Base-by-base conservation (phyloP, 805 yeast genomes). In the Cyberlindnera saturnus region DNA sequence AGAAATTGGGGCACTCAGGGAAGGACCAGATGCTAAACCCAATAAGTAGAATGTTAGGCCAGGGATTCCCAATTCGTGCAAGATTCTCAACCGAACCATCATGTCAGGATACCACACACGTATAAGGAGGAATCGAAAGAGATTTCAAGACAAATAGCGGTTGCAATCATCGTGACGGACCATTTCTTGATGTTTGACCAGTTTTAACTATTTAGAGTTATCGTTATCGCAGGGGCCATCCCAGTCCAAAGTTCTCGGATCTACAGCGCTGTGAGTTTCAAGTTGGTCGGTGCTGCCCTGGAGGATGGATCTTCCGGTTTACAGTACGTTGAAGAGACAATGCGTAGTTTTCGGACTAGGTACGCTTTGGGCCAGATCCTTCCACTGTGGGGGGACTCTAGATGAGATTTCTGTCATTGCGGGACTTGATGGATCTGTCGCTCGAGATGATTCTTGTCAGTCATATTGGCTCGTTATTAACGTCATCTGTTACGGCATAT, bases 81-180 rank as follows among this genome's bases (percentile, higher is more conserved):
- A 75, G 11, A 74, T 70, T 69, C n/a, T 65, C 59, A 82, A 74
- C 45, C 66, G 58, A 1, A 43, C 44, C 53, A 65, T 61, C 55
- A 84, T 60, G 46, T 77, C 81, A 3, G 77, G 74, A 82, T 73
- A 45, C 89, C 84, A 44, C 77, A 71, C 20, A 82, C 85, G 53
- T 70, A 85, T 42, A 84, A 66, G 0, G 91, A 84, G 0, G 90
- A 81, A 19, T 91, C 91, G 58, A 85, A 73, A 0, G 89, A 77
- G 31, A 82, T 82, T 30, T 79, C 83, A 32, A 83, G 68, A 68
- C 90, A 83, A 38, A 79, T 65, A 17, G 67, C 46, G 3, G 88
- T 87, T 13, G 81, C 76, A 5, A 77, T 70, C 77, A 79, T 73
- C 1, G 90, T 82, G 44, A 76, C 64, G 34, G 59, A 57, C 89